phyloP scores from a whole-genome alignment of 805 yeast genomes.

The Kurtzmaniella cleridarum region DNA sequence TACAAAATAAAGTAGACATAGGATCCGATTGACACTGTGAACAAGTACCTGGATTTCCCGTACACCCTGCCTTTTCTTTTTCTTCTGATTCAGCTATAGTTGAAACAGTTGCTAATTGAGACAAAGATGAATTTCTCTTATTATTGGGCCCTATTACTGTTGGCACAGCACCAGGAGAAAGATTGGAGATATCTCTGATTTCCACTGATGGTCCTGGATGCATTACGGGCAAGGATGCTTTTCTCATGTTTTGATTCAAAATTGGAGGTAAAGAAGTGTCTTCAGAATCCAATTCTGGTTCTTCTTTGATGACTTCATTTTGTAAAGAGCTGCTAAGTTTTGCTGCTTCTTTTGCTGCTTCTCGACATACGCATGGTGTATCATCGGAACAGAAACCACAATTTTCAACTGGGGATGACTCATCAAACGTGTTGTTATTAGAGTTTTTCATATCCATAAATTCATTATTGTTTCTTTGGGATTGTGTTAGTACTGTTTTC shows the following conservation, averaged over 20 bases:
- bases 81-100: neutral
- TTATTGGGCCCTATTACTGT: constrained; percentile 21
- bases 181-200: constrained; percentile 38
- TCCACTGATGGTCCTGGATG: constrained; percentile 63
- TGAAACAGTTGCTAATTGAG: constrained; percentile 3
- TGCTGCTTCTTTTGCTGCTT: constrained; percentile 54
- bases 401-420: constrained; percentile 54
- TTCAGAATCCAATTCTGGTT: constrained; percentile 25
- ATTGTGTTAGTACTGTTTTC: constrained; percentile 1
- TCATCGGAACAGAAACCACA: constrained; percentile 95
- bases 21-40: constrained; percentile 80
- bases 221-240: constrained; percentile 47
- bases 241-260: constrained; percentile 19
- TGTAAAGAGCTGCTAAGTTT: constrained; percentile 25
- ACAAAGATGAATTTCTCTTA: constrained; percentile 11
- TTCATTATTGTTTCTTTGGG: constrained; percentile 3
- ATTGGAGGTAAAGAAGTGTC: constrained; percentile 40
- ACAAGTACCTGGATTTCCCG: constrained; percentile 88
- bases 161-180: constrained; percentile 35
- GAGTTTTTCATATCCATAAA: constrained; percentile 11
- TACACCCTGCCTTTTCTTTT: constrained; percentile 45
- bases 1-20: constrained; percentile 81
- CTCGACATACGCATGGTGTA: constrained; percentile 89
- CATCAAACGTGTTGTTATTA: constrained; percentile 25
- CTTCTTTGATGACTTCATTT: constrained; percentile 13